Conservation (phyloP, 345 rosid genomes). For the Aquilaria yunnanensis region DNA sequence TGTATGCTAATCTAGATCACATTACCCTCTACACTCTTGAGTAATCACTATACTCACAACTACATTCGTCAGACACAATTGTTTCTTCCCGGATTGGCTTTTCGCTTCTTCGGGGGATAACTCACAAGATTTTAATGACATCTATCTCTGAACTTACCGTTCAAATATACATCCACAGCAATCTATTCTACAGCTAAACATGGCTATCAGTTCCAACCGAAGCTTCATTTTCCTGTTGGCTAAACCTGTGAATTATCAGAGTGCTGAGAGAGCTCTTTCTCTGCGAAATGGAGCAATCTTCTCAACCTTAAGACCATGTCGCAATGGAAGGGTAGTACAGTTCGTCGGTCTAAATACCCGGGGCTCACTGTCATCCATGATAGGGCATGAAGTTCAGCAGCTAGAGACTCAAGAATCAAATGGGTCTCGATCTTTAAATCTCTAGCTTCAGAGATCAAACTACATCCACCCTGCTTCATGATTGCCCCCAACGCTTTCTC, state of each 20-base stretch:
- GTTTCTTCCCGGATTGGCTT: slow-evolving; percentile 19
- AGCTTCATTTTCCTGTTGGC: background rate
- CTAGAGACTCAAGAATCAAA: slow-evolving; percentile 69
- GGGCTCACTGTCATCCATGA: slow-evolving; percentile 99
- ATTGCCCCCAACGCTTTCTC: slow-evolving; percentile 48
- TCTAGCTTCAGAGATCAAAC: slow-evolving; percentile 46
- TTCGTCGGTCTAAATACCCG: slow-evolving; percentile 74
- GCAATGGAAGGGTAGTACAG: slow-evolving; percentile 86
- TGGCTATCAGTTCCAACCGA: background rate
- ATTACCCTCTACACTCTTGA: too few relatives aligned
- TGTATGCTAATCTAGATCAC: too few relatives aligned
- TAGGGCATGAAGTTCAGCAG: slow-evolving; percentile 95
- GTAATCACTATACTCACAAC: background rate
- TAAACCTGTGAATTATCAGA: slow-evolving; percentile 36
- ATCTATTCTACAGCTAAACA: slow-evolving; percentile 20
- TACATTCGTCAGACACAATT: slow-evolving; percentile 18
- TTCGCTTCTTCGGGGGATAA: slow-evolving; percentile 5
- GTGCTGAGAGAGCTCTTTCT: slow-evolving; percentile 55
- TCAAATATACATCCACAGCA: slow-evolving; percentile 14
- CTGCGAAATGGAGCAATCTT: slow-evolving; percentile 97
- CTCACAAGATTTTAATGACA: slow-evolving; percentile 1
- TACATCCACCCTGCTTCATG: slow-evolving; percentile 58
- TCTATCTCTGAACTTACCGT: slow-evolving; percentile 4
- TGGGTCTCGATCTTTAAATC: slow-evolving; percentile 75
- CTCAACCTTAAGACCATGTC: slow-evolving; percentile 95